phyloP scores from a whole-genome alignment of 129 eudicot genomes.

The Helianthus tuberosus region DNA sequence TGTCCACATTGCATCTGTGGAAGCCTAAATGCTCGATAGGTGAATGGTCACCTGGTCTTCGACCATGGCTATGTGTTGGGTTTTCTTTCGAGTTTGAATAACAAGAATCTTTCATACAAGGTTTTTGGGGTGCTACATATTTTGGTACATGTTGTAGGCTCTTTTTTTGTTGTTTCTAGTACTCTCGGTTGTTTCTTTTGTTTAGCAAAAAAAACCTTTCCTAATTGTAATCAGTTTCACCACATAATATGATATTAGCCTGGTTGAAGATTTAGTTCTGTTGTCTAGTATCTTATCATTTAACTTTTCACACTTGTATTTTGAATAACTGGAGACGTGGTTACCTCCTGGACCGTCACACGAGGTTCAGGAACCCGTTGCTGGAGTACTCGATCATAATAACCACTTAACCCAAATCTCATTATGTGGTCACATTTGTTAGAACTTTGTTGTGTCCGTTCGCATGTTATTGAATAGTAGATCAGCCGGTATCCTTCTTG shows the following conservation, averaged over 20 bases:
- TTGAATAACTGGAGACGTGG: no score
- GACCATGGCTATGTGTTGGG: slow-evolving; percentile 13
- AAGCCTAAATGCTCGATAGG: slow-evolving; percentile 29
- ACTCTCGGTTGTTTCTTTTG: slow-evolving; percentile 4
- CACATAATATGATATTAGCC: slow-evolving; percentile 5
- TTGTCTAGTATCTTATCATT: not conserved
- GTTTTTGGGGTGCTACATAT: slow-evolving; percentile 34
- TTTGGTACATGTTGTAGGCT: slow-evolving; percentile 37
- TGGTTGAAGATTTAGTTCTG: slow-evolving; percentile 21
- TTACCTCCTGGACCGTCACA: no score
- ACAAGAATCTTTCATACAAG: slow-evolving; percentile 26
- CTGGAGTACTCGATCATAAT: no score
- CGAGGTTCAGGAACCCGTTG: no score
- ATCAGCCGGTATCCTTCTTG: no score
- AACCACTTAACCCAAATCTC: no score
- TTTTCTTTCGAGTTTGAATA: slow-evolving; percentile 38
- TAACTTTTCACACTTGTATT: no score
- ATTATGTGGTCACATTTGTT: no score
- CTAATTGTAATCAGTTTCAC: slow-evolving; percentile 10
- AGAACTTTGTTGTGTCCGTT: no score
- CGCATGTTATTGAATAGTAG: no score
- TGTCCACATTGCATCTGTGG: slow-evolving; percentile 69
- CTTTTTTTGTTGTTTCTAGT: slow-evolving; percentile 25
- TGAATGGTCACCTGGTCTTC: not conserved
- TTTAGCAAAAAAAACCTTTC: slow-evolving; percentile 5